A percentile compares a stretch with the other conserved stretches of the same genome.
These are phyloP conservation scores for Russula dissimulans DNA, from an alignment of 768 basidiomycete species.

Conservation along the genomic window DNA sequence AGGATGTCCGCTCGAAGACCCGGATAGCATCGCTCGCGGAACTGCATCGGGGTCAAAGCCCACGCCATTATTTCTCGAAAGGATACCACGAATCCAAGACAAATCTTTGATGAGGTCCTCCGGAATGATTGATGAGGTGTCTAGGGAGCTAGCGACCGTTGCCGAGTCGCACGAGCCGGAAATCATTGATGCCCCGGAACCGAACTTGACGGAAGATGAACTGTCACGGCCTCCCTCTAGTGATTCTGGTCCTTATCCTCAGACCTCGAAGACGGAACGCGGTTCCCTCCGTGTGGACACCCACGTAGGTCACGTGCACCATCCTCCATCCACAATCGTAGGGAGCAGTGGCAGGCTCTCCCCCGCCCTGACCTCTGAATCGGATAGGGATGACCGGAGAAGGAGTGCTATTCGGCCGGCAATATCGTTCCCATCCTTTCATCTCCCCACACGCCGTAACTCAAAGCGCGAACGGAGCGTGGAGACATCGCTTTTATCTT, in stretches of 20 bases:
- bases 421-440: constrained; percentile 6
- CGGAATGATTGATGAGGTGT: constrained; percentile 3
- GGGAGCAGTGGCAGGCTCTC: neutral
- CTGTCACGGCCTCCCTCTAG: neutral
- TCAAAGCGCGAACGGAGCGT: neutral
- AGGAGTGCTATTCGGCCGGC: neutral
- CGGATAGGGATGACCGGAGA: neutral
- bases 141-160: constrained; percentile 7
- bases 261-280: neutral
- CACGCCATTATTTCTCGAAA: neutral
- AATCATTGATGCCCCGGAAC: neutral
- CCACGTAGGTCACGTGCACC: neutral
- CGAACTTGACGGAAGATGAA: neutral
- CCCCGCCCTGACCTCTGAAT: constrained; percentile 1
- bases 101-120: neutral
- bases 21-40: constrained; percentile 2
- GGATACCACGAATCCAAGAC: constrained; percentile 2
- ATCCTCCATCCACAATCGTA: neutral
- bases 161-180: constrained; percentile 10
- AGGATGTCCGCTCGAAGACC: constrained; percentile 9
- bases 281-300: neutral
- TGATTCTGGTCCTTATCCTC: neutral
- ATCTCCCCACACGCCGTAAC: neutral
- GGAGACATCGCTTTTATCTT: constrained; percentile 13
- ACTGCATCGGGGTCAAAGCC: constrained; percentile 1